These are phyloP conservation scores for Cunninghamia lanceolata DNA, from an alignment of 75 land plant species.

Conservation along the genomic window DNA sequence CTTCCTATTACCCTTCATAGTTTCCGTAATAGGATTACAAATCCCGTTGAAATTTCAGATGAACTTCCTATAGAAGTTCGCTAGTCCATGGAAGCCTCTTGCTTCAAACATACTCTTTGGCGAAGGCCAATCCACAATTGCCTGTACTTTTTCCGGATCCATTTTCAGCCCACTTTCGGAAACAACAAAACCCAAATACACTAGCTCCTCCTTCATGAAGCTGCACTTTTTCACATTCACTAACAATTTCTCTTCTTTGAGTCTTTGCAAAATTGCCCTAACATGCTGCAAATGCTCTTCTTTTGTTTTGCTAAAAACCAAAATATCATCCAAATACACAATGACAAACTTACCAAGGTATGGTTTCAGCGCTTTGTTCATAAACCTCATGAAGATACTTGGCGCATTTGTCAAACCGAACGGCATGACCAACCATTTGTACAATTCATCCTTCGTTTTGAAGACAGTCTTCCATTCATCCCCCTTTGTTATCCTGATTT, in stretches of 20 bases:
- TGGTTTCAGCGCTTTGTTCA: conserved; percentile 16
- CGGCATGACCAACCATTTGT: conserved; percentile 30
- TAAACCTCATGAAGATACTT: conserved; percentile 19
- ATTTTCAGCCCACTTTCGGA: too few species aligned
- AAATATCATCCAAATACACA: conserved; percentile 26
- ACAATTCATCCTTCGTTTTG: conserved; percentile 5
- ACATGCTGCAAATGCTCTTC: conserved; percentile 11
- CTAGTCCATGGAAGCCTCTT: too few species aligned
- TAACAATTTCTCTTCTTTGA: neutral
- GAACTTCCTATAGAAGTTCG: too few species aligned
- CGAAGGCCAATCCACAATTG: too few species aligned
- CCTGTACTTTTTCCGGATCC: too few species aligned
- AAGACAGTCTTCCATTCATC: conserved; percentile 20
- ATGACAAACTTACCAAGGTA: conserved; percentile 8
- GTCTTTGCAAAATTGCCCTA: neutral
- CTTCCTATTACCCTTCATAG: too few species aligned
- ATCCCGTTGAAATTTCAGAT: too few species aligned
- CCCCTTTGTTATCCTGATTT: neutral
- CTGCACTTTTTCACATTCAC: neutral
- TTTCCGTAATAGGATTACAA: too few species aligned
- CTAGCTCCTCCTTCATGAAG: neutral
- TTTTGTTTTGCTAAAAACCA: conserved; percentile 9
- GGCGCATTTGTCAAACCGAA: conserved; percentile 31
- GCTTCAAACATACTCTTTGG: too few species aligned
- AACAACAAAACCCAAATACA: too few species aligned